Base-by-base conservation (phyloP, 2,329 filamentous ascomycete species). In the Aurifilum marmelostoma region DNA sequence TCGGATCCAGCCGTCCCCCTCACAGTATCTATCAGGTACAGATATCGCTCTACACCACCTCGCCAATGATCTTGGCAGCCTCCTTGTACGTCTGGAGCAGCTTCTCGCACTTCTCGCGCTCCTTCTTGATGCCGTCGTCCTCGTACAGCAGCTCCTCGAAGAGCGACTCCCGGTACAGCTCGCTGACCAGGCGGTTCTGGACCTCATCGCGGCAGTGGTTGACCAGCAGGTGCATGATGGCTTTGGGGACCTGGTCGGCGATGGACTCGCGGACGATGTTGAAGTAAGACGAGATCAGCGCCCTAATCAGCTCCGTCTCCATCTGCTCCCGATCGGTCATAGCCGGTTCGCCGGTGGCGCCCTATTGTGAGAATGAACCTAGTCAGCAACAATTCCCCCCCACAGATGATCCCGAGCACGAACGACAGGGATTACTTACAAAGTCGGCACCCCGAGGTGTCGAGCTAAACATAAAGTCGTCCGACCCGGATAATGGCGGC, bases 231-330 rank as follows among this genome's bases (percentile, higher is more conserved):
- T 99, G 96, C 96, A 99, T 99, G 74, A 99, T 92, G 6, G 96
- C 96, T 83, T 99, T 99, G 73, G 96, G 96, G 14, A 99, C 96
- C 82, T 98, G 95, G 78, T 99, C 96, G 59, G 95, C 95, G 75
- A 97, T 97, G n/a, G 93, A 95, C 81, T 99, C 96, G 72, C 96
- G 92, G 61, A 99, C 96, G 76, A 99, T 99, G 80, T 97, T 97
- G 85, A 99, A 99, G 84, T 99, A 99, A 1, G 94, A 97, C 41
- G 93, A 97, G 79, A 99, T 99, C 68, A 99, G 88, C 61, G 94
- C 92, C 61, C 95, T 92, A 78, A 99, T 99, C 54, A 99, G 89
- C 81, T 99, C 96, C 12, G 96, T 98, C 82, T 99, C 96, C 84
- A 99, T 92, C 59, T 94, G 92, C 82, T 99, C 96, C 65, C 96